Evolutionary conservation across 345 rosid species (phyloP), one percentile per base, ranked within the genome.

Genomic region (Citrus medica): DNA sequence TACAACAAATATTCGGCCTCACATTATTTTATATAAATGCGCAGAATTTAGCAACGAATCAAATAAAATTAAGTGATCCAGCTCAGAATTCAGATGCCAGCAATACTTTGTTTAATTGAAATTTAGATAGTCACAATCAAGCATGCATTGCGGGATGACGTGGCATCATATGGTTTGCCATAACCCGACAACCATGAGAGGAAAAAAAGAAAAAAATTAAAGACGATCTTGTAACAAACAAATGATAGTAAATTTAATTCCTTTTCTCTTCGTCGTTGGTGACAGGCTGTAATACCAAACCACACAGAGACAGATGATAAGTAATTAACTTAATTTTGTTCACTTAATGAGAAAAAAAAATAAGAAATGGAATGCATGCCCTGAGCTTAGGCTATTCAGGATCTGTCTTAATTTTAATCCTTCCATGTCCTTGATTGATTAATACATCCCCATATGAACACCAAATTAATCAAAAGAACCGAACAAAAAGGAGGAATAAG

Each of bases 241-340:
- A 33, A 60, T 60, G 22, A 38, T 60, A 73, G 4, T 74, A 25
- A 61, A 60, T 38, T 40, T 9, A 40, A 40, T 25, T n/a, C 24
- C 38, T 62, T 30, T 24, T 59, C 25, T 56, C 10, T 24, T 22
- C 4, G 38, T 55, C 12, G 60, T 28, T 64, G 78, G n/a, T 13
- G 78, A 75, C 78, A 75, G 70, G 70, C 69, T 75, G 78, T 64
- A 64, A 74, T 74, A 59, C 55, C 56, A 38, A 35, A 74, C 4
- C 51, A 13, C 51, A 1, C 51, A 13, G 5, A 3, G 5, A 13
- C 17, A 46, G 51, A 46, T 13, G 51, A 1, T 46, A n/a, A 73
- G 0, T 9, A 60, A 61, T 68, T 42, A 40, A 38, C 12, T 62
- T 21, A 27, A 14, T 16, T 65, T 63, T 17, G 67, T 37, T 24